Percentiles rank a stretch among this genome's conserved stretches.
Evolutionary conservation across 306 rosid genomes (phyloP).

Genomic region (Acacia acuminata): DNA sequence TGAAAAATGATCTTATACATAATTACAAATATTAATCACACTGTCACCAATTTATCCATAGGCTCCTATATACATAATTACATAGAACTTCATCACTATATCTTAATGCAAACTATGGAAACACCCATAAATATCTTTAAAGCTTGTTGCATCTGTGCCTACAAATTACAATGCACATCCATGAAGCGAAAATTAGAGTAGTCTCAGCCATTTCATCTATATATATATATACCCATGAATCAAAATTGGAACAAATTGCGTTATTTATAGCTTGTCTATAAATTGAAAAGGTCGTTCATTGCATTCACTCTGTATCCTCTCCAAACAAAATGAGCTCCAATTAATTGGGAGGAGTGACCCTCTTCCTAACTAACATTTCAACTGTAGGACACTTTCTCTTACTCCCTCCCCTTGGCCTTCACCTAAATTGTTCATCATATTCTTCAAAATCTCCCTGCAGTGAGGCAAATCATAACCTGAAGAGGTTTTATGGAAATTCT

Average conservation of each 20-base stretch:
- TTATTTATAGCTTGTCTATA: too few relatives aligned
- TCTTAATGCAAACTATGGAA: not conserved
- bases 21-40: too few relatives aligned
- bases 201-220: not conserved
- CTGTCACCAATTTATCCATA: not conserved
- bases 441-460: constrained; percentile 84
- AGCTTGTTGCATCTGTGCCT: not conserved
- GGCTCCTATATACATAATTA: not conserved
- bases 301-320: constrained; percentile 8
- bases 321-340: constrained; percentile 41
- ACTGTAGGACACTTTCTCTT: constrained; percentile 70
- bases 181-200: too few relatives aligned
- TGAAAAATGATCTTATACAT: too few relatives aligned
- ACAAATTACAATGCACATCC: not conserved
- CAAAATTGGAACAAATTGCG: too few relatives aligned
- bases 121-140: not conserved
- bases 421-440: constrained; percentile 64
- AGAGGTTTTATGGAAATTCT: too few relatives aligned
- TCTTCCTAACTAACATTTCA: constrained; percentile 77
- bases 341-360: constrained; percentile 64
- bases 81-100: not conserved
- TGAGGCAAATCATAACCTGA: not conserved
- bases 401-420: constrained; percentile 78
- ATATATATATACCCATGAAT: too few relatives aligned
- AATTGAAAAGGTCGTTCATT: too few relatives aligned